Evolutionary conservation across 768 basidiomycete genomes (phyloP).

Genomic region (Suillus plorans): DNA sequence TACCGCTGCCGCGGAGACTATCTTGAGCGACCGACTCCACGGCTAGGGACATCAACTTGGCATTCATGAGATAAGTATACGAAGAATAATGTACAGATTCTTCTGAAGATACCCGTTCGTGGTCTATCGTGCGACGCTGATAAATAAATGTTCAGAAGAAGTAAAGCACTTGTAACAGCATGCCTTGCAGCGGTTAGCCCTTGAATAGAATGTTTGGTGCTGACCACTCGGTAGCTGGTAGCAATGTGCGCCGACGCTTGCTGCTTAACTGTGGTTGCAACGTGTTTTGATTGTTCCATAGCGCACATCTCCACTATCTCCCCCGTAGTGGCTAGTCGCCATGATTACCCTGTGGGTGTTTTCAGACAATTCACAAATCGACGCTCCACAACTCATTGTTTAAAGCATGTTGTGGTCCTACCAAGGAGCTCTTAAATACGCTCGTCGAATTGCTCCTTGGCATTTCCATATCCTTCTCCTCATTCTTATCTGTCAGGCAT

Average conservation of each 20-base stretch:
- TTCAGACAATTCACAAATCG: no score
- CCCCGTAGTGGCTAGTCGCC: not conserved
- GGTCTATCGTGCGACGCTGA: not conserved
- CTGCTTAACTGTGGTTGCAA: no score
- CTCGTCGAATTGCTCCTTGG: not conserved
- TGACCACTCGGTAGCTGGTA: no score
- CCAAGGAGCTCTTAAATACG: not conserved
- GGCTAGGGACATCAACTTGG: not conserved
- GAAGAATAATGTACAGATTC: not conserved
- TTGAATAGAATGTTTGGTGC: no score
- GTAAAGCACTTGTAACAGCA: no score
- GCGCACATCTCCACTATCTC: not conserved
- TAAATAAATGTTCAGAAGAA: not conserved
- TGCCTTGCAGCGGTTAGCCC: no score
- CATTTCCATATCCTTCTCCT: not conserved
- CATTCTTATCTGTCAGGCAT: slow-evolving; percentile 7
- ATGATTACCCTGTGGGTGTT: not conserved
- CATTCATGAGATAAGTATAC: not conserved
- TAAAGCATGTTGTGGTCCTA: not conserved
- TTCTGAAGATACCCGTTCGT: not conserved
- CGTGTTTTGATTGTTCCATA: not conserved
- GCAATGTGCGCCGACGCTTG: no score
- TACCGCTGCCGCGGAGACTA: no score
- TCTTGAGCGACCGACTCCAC: no score
- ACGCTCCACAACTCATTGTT: slow-evolving; percentile 8